These are phyloP conservation scores for Penicillium simplicissimum DNA, from an alignment of 495 filamentous ascomycete genomes.

Conservation along the genomic window DNA sequence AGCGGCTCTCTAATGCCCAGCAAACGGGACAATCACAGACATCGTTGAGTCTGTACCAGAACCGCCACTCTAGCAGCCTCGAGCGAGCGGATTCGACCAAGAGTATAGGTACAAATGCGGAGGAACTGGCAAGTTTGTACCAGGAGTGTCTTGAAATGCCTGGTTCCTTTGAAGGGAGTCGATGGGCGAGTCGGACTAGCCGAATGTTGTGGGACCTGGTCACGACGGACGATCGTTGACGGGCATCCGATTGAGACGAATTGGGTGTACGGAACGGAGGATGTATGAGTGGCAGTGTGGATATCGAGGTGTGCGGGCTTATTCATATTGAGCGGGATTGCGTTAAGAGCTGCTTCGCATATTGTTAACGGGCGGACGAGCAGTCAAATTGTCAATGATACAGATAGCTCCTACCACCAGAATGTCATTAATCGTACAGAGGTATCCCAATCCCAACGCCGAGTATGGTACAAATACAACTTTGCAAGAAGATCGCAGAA, in stretches of 20 bases:
- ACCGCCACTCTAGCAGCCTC: slow-evolving; percentile 13
- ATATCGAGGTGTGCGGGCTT: neutral
- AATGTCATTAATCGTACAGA: slow-evolving; percentile 44
- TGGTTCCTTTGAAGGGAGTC: slow-evolving; percentile 29
- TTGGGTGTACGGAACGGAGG: neutral
- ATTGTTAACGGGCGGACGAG: slow-evolving; percentile 14
- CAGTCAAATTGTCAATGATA: slow-evolving; percentile 14
- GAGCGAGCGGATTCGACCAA: slow-evolving; percentile 19
- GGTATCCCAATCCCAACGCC: slow-evolving; percentile 24
- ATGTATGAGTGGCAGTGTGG: neutral
- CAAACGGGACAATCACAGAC: slow-evolving; percentile 16
- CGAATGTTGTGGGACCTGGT: slow-evolving; percentile 16
- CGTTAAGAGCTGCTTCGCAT: slow-evolving; percentile 6
- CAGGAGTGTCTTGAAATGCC: slow-evolving; percentile 35
- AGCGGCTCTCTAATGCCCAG: slow-evolving; percentile 8
- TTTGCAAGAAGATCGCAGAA: slow-evolving; percentile 14
- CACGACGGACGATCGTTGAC: slow-evolving; percentile 5
- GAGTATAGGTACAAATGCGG: slow-evolving; percentile 11
- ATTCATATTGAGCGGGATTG: slow-evolving; percentile 13
- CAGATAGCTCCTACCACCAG: slow-evolving; percentile 18
- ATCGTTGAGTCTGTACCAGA: slow-evolving; percentile 17
- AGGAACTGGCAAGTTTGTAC: slow-evolving; percentile 28
- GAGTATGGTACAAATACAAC: slow-evolving; percentile 15
- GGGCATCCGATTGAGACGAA: neutral
- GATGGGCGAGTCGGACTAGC: slow-evolving; percentile 30